phyloP scores from a whole-genome alignment of 2,329 filamentous ascomycete species.

The Penicillium sp. region DNA sequence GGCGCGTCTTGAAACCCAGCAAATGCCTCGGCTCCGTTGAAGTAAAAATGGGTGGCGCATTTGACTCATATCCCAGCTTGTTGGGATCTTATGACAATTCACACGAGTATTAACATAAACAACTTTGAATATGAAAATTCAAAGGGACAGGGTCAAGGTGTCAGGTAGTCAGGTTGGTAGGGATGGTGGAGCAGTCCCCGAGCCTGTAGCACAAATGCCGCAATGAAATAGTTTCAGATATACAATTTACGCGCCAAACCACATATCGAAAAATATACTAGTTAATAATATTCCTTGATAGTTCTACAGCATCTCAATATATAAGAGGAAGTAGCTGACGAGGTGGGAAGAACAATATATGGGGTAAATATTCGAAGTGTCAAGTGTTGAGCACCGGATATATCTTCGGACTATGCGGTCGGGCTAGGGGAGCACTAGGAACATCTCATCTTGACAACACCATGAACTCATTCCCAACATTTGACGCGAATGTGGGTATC shows the following conservation, averaged over 20 bases:
- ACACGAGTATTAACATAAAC: not conserved
- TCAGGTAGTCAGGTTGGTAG: not conserved
- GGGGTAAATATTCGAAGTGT: not conserved
- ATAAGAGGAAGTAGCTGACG: not conserved
- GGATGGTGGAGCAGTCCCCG: not conserved
- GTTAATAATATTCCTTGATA: not conserved
- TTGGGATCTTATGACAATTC: not conserved
- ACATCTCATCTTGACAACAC: not conserved
- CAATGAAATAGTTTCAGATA: not conserved
- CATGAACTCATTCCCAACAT: not conserved
- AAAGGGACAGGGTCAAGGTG: not conserved
- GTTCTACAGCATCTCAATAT: not conserved
- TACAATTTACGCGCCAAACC: not conserved
- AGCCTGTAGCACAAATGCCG: slow-evolving; percentile 10
- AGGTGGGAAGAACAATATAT: not conserved
- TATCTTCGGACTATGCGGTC: not conserved
- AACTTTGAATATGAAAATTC: not conserved
- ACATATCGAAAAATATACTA: not conserved
- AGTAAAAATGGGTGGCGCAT: not conserved
- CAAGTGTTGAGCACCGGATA: not conserved
- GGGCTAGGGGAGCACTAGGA: not conserved
- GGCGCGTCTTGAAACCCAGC: not conserved
- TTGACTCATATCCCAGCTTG: not conserved
- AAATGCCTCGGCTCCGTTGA: not conserved
- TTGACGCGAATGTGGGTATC: not conserved